Evolutionary conservation across 1,284 basidiomycete species (phyloP).

Genomic region (Sporisorium sorghi): DNA sequence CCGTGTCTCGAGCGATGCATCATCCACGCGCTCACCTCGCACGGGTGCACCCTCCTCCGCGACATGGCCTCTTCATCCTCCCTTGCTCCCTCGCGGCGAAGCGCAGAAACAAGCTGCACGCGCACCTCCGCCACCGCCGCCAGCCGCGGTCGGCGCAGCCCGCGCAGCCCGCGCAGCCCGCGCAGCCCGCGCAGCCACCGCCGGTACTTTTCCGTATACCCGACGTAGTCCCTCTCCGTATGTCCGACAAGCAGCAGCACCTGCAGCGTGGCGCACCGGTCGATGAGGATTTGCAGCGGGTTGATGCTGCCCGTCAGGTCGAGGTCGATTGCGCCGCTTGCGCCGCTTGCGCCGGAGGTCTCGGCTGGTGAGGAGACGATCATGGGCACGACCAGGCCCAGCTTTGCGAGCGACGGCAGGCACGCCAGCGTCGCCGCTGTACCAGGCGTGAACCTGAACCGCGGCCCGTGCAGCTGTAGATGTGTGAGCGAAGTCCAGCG

Average conservation of each 20-base stretch:
- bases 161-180: constrained; percentile 10
- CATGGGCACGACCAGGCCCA: constrained; percentile 32
- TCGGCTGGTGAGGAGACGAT: constrained; percentile 7
- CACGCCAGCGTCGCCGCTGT: constrained; percentile 9
- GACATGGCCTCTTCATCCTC: not conserved
- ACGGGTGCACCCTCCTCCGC: constrained; percentile 31
- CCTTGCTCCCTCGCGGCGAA: constrained; percentile 7
- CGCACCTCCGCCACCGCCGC: not conserved
- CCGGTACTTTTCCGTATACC: constrained; percentile 14
- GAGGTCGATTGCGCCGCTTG: constrained; percentile 1
- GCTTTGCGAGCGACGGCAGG: constrained; percentile 15
- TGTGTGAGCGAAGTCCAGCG: constrained; percentile 21
- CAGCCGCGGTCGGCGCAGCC: constrained; percentile 5
- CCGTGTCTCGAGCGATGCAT: constrained; percentile 27
- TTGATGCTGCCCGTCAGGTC: constrained; percentile 23
- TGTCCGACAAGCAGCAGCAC: constrained; percentile 35
- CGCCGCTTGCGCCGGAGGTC: not conserved
- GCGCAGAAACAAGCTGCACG: constrained; percentile 18
- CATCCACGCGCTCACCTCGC: constrained; percentile 43
- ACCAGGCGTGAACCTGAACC: constrained; percentile 15
- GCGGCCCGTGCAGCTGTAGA: constrained; percentile 42
- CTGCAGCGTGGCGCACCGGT: constrained; percentile 12
- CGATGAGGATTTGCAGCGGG: constrained; percentile 32
- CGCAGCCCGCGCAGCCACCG: constrained; percentile 17
- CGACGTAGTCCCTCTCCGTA: constrained; percentile 35